Evolutionary conservation across 768 basidiomycete species (phyloP).

Genomic region (Leccinum truebloodii): DNA sequence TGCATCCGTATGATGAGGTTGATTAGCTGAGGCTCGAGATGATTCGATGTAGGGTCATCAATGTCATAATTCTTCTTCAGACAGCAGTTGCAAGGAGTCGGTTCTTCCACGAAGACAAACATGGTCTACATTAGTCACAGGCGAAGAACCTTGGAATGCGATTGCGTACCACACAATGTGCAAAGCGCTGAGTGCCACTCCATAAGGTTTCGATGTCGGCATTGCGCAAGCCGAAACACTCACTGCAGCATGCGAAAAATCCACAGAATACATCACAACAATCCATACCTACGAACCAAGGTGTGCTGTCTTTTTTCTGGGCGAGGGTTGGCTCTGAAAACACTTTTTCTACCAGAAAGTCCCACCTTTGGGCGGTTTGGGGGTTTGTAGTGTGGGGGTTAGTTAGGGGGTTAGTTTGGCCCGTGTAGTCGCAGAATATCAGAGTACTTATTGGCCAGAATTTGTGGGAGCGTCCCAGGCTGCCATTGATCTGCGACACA

Average conservation of each 20-base stretch:
- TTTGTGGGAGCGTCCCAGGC: too few relatives aligned
- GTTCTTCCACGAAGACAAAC: constrained; percentile 7
- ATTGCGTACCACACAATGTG: constrained; percentile 18
- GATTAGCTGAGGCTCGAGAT: constrained; percentile 4
- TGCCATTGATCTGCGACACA: too few relatives aligned
- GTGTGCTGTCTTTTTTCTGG: background rate
- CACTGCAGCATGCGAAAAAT: constrained; percentile 24
- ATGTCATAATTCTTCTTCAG: constrained; percentile 11
- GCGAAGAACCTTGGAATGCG: background rate
- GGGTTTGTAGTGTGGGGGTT: too few relatives aligned
- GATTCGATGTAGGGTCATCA: background rate
- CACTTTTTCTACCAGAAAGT: too few relatives aligned
- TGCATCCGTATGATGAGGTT: constrained; percentile 10
- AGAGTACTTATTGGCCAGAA: too few relatives aligned
- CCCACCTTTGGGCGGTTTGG: too few relatives aligned
- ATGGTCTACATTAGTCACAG: background rate
- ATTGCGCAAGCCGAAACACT: background rate
- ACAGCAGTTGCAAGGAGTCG: constrained; percentile 16
- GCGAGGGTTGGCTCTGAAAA: too few relatives aligned
- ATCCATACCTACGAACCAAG: constrained; percentile 16
- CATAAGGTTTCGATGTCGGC: constrained; percentile 4
- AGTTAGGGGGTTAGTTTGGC: too few relatives aligned
- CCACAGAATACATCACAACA: constrained; percentile 26
- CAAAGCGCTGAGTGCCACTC: constrained; percentile 6
- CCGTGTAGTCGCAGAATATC: too few relatives aligned